Percentiles rank a stretch among this genome's conserved stretches.
Conservation (phyloP, 305 asterid genomes). For the Fraxinus velutina region DNA sequence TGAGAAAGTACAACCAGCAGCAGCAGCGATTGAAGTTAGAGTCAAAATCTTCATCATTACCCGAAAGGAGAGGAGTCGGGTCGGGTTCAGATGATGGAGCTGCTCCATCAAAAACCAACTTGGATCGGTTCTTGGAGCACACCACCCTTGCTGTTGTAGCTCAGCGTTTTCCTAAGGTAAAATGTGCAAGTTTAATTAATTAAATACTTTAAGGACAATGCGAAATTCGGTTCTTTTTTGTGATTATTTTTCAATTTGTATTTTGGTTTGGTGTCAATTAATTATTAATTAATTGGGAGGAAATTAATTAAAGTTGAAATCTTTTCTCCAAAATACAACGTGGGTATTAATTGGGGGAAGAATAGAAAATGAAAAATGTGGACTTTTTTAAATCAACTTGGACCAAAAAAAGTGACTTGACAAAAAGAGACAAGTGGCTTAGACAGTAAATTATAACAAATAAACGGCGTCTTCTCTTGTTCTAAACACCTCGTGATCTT, state of each 20-base stretch:
- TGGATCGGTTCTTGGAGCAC: constrained; percentile 83
- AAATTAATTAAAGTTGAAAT: not conserved
- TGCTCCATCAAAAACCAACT: constrained; percentile 34
- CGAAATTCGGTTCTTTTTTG: not conserved
- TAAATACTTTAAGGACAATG: not conserved
- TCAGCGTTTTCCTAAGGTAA: constrained; percentile 70
- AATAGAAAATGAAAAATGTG: not conserved
- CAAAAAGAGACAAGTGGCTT: too few relatives aligned
- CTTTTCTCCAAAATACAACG: not conserved
- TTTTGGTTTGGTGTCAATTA: not conserved
- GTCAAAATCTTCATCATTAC: constrained; percentile 30
- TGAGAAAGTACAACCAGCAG: constrained; percentile 51
- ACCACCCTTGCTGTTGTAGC: constrained; percentile 76
- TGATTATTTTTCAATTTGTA: not conserved
- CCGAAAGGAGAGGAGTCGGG: constrained; percentile 30
- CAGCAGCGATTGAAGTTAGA: constrained; percentile 37
- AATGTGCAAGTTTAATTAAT: not conserved
- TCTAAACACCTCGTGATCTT: not conserved
- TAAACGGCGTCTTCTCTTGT: too few relatives aligned
- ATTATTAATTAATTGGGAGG: not conserved
- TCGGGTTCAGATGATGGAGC: constrained; percentile 39
- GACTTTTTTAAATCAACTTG: not conserved
- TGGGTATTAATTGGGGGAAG: not conserved
- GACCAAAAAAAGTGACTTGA: too few relatives aligned
- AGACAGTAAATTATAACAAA: too few relatives aligned